A percentile compares a stretch with the other conserved stretches of the same genome.
Conservation (phyloP, 192 early-diverging fungal genomes). For the Gonapodya sp. region DNA sequence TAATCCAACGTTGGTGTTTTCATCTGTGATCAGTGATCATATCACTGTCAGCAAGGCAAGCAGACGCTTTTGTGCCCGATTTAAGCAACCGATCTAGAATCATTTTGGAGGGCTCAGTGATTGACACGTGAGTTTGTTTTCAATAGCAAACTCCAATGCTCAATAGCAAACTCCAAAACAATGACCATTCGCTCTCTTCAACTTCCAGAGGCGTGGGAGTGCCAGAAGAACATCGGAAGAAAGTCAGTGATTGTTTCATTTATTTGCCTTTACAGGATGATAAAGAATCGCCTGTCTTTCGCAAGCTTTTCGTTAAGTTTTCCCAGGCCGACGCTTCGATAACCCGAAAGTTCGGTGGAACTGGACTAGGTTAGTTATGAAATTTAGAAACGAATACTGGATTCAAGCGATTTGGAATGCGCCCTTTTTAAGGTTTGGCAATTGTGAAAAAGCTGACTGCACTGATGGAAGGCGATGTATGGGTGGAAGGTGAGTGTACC, state of each 20-base stretch:
- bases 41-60: background rate
- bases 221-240: background rate
- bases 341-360: slow-evolving; percentile 2
- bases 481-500: background rate
- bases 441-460: background rate
- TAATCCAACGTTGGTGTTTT: no score
- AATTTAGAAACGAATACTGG: background rate
- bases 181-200: background rate
- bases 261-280: background rate
- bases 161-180: background rate
- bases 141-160: background rate
- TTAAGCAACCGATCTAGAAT: background rate
- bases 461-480: slow-evolving; percentile 6
- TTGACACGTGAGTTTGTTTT: background rate
- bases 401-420: background rate
- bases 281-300: background rate
- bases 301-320: background rate
- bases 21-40: background rate
- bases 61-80: background rate
- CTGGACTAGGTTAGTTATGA: background rate
- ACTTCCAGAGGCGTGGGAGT: slow-evolving; percentile 2
- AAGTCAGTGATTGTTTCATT: background rate
- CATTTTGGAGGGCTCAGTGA: background rate
- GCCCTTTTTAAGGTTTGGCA: background rate
- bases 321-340: background rate